These are phyloP conservation scores for Coriaria nepalensis DNA, from an alignment of 306 rosid genomes.

Conservation along the genomic window DNA sequence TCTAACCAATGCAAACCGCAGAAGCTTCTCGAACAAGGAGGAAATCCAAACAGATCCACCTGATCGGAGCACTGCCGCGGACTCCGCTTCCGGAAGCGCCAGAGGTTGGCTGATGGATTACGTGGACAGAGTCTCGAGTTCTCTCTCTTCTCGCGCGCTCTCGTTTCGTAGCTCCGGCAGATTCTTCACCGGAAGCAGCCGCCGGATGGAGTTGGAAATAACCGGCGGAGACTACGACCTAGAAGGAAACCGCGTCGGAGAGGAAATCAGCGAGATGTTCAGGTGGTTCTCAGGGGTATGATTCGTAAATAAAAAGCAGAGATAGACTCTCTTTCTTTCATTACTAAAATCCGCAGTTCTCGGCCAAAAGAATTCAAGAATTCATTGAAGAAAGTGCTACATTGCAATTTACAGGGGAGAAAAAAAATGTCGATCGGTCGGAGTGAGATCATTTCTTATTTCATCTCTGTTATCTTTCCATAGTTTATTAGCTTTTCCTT, in stretches of 20 bases:
- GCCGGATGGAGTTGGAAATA: slow-evolving; percentile 40
- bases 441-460: no score
- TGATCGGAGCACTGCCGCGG: slow-evolving; percentile 37
- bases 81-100: slow-evolving; percentile 37
- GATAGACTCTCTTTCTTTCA: no score
- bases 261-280: slow-evolving; percentile 68
- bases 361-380: no score
- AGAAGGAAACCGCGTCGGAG: slow-evolving; percentile 53
- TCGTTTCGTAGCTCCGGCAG: slow-evolving; percentile 81
- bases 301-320: slow-evolving; percentile 22
- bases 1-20: slow-evolving; percentile 28
- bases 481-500: no score
- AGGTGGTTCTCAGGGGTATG: slow-evolving; percentile 93
- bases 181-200: slow-evolving; percentile 53
- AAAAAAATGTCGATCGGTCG: no score
- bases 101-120: slow-evolving; percentile 74
- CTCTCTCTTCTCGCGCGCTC: slow-evolving; percentile 50
- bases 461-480: no score
- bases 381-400: no score
- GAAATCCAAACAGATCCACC: slow-evolving; percentile 6
- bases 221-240: slow-evolving; percentile 38
- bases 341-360: no score
- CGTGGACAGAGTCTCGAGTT: slow-evolving; percentile 54
- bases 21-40: slow-evolving; percentile 46
- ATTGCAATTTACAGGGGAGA: no score